Evolutionary conservation across 2,329 filamentous ascomycete genomes (phyloP).

Genomic region (Bipolaris gigantea): DNA sequence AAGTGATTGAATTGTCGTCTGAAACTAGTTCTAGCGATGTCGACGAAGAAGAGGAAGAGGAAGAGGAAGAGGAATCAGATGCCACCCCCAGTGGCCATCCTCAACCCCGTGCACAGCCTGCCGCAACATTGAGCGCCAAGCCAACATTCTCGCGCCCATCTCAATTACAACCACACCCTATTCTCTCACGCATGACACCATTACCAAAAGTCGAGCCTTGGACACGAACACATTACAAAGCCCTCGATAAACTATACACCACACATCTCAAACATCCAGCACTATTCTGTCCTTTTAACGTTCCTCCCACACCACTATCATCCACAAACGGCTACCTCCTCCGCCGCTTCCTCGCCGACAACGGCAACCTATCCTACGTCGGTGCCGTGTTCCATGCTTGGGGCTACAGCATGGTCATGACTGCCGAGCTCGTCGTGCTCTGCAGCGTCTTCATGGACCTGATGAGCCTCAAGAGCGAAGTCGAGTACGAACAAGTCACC

Average conservation of each 20-base stretch:
- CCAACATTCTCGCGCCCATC: neutral
- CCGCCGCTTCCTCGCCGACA: slow-evolving; percentile 24
- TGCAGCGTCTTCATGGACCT: slow-evolving; percentile 41
- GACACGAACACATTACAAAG: slow-evolving; percentile 47
- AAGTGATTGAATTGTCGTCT: slow-evolving; percentile 1
- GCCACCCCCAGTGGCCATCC: slow-evolving; percentile 5
- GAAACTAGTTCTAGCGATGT: slow-evolving; percentile 1
- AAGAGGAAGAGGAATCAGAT: neutral
- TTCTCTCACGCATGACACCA: slow-evolving; percentile 25
- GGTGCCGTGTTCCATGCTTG: slow-evolving; percentile 36
- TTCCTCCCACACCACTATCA: slow-evolving; percentile 23
- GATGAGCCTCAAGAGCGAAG: slow-evolving; percentile 28
- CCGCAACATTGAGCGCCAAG: slow-evolving; percentile 3
- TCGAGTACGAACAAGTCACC: slow-evolving; percentile 30
- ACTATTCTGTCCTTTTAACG: slow-evolving; percentile 35
- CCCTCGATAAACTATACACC: slow-evolving; percentile 42
- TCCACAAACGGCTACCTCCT: slow-evolving; percentile 37
- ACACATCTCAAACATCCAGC: slow-evolving; percentile 36
- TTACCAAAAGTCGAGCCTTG: slow-evolving; percentile 44
- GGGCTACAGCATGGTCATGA: slow-evolving; percentile 43
- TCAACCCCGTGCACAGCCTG: slow-evolving; percentile 5
- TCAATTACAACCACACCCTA: slow-evolving; percentile 30
- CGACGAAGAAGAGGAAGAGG: no score
- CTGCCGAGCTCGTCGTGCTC: slow-evolving; percentile 36
- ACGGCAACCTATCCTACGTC: slow-evolving; percentile 26